Conservation (phyloP, 208 protist genomes). For the Acanthamoeba lenticulata region DNA sequence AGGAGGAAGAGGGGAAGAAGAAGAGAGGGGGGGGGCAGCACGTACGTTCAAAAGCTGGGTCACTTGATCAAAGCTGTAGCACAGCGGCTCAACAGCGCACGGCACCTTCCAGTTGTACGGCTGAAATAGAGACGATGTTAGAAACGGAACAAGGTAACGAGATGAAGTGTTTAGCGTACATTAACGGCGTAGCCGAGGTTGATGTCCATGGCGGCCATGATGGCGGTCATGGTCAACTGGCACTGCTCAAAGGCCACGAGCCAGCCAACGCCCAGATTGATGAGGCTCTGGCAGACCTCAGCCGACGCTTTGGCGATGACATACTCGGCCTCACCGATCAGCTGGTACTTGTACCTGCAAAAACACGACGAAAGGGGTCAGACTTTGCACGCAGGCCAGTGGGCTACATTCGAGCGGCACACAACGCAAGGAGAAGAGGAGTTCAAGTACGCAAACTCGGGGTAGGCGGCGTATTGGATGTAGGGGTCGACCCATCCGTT, state of each 20-base stretch:
- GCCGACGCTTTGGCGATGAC: constrained; percentile 5
- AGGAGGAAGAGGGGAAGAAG: background rate
- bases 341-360: constrained; percentile 6
- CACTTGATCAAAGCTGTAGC: constrained; percentile 48
- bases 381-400: too few species aligned
- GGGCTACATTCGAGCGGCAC: too few species aligned
- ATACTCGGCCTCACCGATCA: background rate
- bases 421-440: background rate
- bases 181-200: constrained; percentile 26
- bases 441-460: background rate
- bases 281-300: background rate
- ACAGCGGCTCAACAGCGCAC: background rate
- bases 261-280: background rate
- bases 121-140: background rate
- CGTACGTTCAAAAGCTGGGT: constrained; percentile 11
- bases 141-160: background rate
- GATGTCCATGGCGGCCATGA: constrained; percentile 29
- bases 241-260: constrained; percentile 23
- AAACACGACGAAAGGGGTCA: too few species aligned
- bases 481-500: constrained; percentile 53
- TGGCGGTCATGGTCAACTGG: constrained; percentile 20
- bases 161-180: background rate
- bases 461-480: constrained; percentile 26
- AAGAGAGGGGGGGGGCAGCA: background rate
- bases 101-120: constrained; percentile 56